Percentiles rank a stretch among this genome's conserved stretches.
Evolutionary conservation across 371 early-diverging fungal species (phyloP).

Genomic region (Rhizopus delemar): DNA sequence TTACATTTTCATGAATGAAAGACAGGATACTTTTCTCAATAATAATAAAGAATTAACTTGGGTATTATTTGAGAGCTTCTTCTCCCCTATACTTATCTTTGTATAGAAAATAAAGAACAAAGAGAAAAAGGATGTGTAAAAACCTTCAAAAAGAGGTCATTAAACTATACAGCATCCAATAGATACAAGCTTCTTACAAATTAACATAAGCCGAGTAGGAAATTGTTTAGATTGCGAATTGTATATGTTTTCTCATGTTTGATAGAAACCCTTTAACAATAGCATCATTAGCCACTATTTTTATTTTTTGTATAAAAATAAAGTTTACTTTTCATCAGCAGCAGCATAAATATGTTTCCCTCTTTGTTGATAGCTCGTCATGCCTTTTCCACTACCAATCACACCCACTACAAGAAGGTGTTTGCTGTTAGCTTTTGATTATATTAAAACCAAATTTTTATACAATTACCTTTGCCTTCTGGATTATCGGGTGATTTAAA

Average conservation of each 20-base stretch:
- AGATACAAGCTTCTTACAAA: not conserved
- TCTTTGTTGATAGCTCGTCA: constrained; percentile 68
- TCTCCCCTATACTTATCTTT: no score
- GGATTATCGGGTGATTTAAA: constrained; percentile 72
- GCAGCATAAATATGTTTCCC: constrained; percentile 63
- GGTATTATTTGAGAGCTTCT: no score
- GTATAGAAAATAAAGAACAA: no score
- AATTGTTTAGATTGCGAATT: not conserved
- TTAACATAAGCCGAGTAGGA: not conserved
- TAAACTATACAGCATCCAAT: not conserved
- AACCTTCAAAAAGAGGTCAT: not conserved
- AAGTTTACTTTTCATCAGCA: constrained; percentile 4
- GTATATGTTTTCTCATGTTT: not conserved
- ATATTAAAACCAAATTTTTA: not conserved
- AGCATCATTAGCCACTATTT: not conserved
- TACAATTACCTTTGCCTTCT: constrained; percentile 60
- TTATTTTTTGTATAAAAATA: not conserved
- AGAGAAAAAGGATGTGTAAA: no score
- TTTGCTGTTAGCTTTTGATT: not conserved
- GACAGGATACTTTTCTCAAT: no score
- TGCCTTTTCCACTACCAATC: constrained; percentile 69
- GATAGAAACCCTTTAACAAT: not conserved
- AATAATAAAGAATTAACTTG: no score
- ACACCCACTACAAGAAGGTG: constrained; percentile 59
- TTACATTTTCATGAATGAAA: no score